phyloP scores from a whole-genome alignment of 441 rosid genomes.

The Corymbia calophylla region DNA sequence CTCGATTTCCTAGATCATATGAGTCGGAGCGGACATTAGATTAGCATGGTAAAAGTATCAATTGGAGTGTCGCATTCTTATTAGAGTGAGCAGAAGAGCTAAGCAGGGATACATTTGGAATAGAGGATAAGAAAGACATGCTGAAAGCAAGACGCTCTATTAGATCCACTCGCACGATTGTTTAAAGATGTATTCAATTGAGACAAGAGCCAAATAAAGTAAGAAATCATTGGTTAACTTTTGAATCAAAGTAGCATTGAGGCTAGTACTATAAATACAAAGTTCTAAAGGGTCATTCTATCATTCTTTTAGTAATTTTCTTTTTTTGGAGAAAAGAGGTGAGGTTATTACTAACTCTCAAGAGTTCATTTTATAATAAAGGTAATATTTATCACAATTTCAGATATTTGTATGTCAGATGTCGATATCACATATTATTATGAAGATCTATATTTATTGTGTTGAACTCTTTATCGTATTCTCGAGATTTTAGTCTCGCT shows the following conservation, averaged over 20 bases:
- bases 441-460: neutral
- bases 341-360: neutral
- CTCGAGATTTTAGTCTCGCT: neutral
- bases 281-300: neutral
- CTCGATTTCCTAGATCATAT: neutral
- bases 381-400: neutral
- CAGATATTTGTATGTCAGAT: accelerated
- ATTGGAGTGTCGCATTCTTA: neutral
- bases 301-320: neutral
- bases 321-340: neutral
- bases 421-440: neutral
- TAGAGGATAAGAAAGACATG: neutral
- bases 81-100: neutral
- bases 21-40: neutral
- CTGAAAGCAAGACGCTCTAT: neutral
- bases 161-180: neutral
- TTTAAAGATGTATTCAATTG: neutral
- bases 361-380: neutral
- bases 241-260: neutral
- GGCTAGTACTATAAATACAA: neutral
- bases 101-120: neutral
- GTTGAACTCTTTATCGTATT: neutral
- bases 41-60: neutral
- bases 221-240: neutral
- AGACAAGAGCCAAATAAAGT: neutral